These are phyloP conservation scores for Fusarium equiseti DNA, from an alignment of 2,329 filamentous ascomycete species.

Conservation along the genomic window DNA sequence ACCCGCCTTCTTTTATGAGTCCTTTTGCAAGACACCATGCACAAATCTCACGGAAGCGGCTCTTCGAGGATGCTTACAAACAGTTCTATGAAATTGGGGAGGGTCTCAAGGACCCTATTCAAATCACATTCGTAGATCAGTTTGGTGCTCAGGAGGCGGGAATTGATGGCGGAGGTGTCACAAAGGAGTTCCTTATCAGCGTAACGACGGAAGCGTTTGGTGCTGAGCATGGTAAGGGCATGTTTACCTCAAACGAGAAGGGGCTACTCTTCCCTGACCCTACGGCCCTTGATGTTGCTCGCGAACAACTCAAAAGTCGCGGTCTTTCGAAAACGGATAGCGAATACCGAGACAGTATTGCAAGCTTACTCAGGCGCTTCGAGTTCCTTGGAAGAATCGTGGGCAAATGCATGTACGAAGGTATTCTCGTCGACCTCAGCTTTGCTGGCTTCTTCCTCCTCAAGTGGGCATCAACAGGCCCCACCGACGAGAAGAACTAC, in stretches of 20 bases:
- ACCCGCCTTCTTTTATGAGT: slow-evolving; percentile 9
- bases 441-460: slow-evolving; percentile 97
- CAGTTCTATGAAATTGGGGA: slow-evolving; percentile 86
- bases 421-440: slow-evolving; percentile 90
- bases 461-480: slow-evolving; percentile 87
- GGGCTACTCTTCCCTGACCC: slow-evolving; percentile 93
- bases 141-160: slow-evolving; percentile 90
- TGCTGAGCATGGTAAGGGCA: slow-evolving; percentile 57
- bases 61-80: slow-evolving; percentile 88
- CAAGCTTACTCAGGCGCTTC: slow-evolving; percentile 76
- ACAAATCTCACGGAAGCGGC: slow-evolving; percentile 79
- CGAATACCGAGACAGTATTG: slow-evolving; percentile 69
- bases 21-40: slow-evolving; percentile 76
- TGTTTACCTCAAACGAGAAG: slow-evolving; percentile 88
- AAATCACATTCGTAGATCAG: slow-evolving; percentile 94
- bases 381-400: slow-evolving; percentile 94
- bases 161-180: slow-evolving; percentile 96
- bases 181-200: slow-evolving; percentile 94
- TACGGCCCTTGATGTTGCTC: slow-evolving; percentile 76
- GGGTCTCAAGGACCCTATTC: slow-evolving; percentile 91
- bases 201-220: slow-evolving; percentile 88
- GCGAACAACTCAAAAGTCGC: slow-evolving; percentile 65
- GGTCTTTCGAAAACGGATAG: slow-evolving; percentile 65
- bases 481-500: slow-evolving; percentile 75
- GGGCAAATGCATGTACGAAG: slow-evolving; percentile 97